phyloP scores from a whole-genome alignment of 2,329 filamentous ascomycete genomes.

The Neophaeococcomyces aloes region DNA sequence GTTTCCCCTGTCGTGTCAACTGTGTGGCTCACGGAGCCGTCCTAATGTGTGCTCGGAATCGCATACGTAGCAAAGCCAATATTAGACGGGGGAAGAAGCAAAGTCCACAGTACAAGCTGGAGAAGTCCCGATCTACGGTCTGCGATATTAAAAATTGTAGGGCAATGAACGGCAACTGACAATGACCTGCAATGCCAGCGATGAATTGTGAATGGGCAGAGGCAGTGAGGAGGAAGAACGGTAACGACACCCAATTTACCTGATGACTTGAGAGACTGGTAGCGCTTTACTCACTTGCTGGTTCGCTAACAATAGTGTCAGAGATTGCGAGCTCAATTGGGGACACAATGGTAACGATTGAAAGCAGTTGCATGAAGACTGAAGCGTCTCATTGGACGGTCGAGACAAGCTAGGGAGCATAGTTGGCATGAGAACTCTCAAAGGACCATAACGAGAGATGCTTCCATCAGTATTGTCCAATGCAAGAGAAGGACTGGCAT shows the following conservation, averaged over 20 bases:
- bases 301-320: not conserved
- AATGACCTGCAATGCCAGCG: slow-evolving; percentile 9
- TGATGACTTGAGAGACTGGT: not conserved
- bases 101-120: not conserved
- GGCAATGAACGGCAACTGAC: slow-evolving; percentile 8
- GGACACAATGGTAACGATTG: slow-evolving; percentile 1
- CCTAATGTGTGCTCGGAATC: not conserved
- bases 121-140: slow-evolving; percentile 4
- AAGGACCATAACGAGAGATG: not conserved
- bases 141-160: slow-evolving; percentile 4
- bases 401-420: not conserved
- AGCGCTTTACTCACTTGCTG: not conserved
- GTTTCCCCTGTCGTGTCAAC: not conserved
- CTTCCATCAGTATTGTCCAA: not conserved
- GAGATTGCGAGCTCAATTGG: not conserved
- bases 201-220: not conserved
- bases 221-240: slow-evolving; percentile 6
- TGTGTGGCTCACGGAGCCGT: not conserved
- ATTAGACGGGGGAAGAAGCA: not conserved
- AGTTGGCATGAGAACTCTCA: slow-evolving; percentile 1
- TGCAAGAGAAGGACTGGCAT: not conserved
- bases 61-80: slow-evolving; percentile 1
- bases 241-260: slow-evolving; percentile 2
- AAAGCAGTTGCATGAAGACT: not conserved
- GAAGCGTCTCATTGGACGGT: slow-evolving; percentile 2